Conservation (phyloP, 202 grass and related monocot genomes). For the Schoenoplectus tabernaemontani region DNA sequence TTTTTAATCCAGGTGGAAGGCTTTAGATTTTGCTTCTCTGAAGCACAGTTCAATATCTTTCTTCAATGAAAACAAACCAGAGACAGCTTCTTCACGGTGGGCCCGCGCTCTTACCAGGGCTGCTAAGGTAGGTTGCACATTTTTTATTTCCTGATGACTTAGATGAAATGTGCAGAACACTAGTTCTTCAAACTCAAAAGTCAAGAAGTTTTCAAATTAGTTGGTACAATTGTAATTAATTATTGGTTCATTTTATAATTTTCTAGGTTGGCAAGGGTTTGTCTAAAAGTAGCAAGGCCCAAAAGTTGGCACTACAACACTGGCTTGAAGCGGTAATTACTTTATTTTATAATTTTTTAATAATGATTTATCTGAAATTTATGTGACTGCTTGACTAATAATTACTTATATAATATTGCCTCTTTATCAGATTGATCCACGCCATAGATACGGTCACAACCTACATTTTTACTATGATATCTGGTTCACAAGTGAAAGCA, state of each 20-base stretch:
- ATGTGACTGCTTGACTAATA: slow-evolving; percentile 31
- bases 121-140: slow-evolving; percentile 67
- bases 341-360: slow-evolving; percentile 23
- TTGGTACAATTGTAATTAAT: slow-evolving; percentile 28
- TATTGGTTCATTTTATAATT: slow-evolving; percentile 5
- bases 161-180: not conserved
- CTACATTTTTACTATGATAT: slow-evolving; percentile 94
- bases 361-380: slow-evolving; percentile 23
- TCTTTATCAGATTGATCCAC: slow-evolving; percentile 82
- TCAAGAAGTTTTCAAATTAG: not conserved
- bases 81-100: slow-evolving; percentile 82
- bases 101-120: slow-evolving; percentile 72
- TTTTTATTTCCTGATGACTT: not conserved
- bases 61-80: slow-evolving; percentile 70
- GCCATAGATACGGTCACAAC: slow-evolving; percentile 99
- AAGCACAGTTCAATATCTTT: slow-evolving; percentile 87
- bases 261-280: slow-evolving; percentile 89
- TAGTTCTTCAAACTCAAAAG: slow-evolving; percentile 3
- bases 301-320: slow-evolving; percentile 88
- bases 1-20: slow-evolving; percentile 79
- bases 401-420: slow-evolving; percentile 3
- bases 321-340: slow-evolving; percentile 99
- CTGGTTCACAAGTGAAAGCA: slow-evolving; percentile 77
- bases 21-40: slow-evolving; percentile 82
- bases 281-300: slow-evolving; percentile 76